A percentile compares a stretch with the other conserved stretches of the same genome.
These are phyloP conservation scores for Trichoderma gamsii DNA, from an alignment of 495 filamentous ascomycete genomes.

Conservation along the genomic window DNA sequence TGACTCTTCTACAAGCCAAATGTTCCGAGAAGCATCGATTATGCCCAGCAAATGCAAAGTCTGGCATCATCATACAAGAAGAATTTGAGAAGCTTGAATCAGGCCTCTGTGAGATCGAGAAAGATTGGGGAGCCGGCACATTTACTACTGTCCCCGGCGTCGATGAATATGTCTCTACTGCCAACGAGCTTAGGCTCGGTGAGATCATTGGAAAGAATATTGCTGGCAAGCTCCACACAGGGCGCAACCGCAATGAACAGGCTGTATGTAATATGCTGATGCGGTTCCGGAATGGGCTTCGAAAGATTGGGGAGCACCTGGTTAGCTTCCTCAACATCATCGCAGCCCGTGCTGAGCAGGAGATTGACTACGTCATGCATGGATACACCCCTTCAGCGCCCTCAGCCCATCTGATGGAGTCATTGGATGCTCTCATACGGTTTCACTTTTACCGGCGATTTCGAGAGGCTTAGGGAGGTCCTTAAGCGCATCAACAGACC, in stretches of 20 bases:
- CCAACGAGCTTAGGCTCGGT: conserved; percentile 73
- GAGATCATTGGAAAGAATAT: conserved; percentile 72
- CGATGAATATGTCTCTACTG: conserved; percentile 73
- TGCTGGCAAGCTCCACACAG: no score
- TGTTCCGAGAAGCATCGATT: conserved; percentile 75
- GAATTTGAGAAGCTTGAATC: conserved; percentile 74
- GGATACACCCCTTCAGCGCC: conserved; percentile 89
- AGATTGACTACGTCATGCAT: conserved; percentile 57
- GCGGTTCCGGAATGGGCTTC: conserved; percentile 18
- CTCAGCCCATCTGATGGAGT: conserved; percentile 82
- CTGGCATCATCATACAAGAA: conserved; percentile 62
- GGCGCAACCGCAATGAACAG: conserved; percentile 78
- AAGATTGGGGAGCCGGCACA: conserved; percentile 39
- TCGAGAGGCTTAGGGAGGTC: conserved; percentile 73
- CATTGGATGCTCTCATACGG: conserved; percentile 84
- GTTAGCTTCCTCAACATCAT: conserved; percentile 66
- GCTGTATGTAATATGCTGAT: conserved; percentile 58
- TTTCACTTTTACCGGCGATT: conserved; percentile 66
- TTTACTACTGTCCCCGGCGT: no score
- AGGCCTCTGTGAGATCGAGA: conserved; percentile 62
- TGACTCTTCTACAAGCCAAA: conserved; percentile 76
- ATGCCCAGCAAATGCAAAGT: conserved; percentile 74
- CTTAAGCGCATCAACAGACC: conserved; percentile 67
- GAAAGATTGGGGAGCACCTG: conserved; percentile 68
- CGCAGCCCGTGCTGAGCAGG: conserved; percentile 66